Conservation (phyloP, 306 rosid species). For the Cyamopsis tetragonoloba region DNA sequence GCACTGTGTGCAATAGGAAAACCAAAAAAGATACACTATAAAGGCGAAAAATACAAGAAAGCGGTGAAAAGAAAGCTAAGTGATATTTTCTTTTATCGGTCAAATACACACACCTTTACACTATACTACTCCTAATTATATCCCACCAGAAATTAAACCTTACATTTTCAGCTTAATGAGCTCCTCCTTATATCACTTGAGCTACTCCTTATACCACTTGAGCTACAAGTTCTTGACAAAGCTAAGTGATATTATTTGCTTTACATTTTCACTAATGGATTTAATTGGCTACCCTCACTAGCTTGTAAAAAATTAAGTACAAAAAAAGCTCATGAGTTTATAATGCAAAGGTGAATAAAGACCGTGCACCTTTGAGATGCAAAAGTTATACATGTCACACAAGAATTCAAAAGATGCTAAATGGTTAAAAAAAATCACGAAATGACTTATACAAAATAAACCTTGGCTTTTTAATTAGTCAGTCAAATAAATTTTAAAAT, state of each 20-base stretch:
- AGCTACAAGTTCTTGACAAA: too few relatives aligned
- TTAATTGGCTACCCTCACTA: neutral
- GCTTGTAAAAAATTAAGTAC: neutral
- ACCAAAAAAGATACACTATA: neutral
- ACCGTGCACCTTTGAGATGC: neutral
- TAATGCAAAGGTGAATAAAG: neutral
- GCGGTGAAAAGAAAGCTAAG: slow-evolving; percentile 1
- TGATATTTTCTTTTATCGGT: too few relatives aligned
- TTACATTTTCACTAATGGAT: neutral
- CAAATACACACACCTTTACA: too few relatives aligned
- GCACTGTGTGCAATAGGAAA: neutral
- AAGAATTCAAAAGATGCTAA: neutral
- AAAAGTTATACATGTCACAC: neutral
- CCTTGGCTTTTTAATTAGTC: too few relatives aligned
- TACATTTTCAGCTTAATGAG: too few relatives aligned
- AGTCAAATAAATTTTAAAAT: too few relatives aligned
- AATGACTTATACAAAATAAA: too few relatives aligned
- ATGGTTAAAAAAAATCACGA: neutral
- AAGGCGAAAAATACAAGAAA: neutral
- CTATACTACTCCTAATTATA: too few relatives aligned
- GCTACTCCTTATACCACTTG: too few relatives aligned
- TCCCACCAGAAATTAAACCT: too few relatives aligned
- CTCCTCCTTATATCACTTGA: too few relatives aligned
- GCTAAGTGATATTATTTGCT: neutral
- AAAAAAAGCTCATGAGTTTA: neutral